phyloP scores from a whole-genome alignment of 2,329 filamentous ascomycete genomes.

The Venturiaceae sp. region DNA sequence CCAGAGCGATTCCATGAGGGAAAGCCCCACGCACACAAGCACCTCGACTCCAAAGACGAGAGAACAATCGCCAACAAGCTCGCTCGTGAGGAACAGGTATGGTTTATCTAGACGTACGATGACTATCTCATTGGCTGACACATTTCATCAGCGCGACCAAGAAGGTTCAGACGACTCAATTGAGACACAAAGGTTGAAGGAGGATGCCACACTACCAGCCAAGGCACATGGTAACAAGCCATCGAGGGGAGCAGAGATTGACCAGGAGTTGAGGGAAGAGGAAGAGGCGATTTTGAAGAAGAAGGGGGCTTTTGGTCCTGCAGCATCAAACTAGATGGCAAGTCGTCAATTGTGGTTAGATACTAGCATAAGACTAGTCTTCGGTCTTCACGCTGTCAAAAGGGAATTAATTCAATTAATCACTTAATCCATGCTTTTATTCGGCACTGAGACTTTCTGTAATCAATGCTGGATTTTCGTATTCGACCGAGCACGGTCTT shows the following conservation, averaged over 20 bases:
- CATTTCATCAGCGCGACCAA: slow-evolving; percentile 14
- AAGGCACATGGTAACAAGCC: slow-evolving; percentile 62
- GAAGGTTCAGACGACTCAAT: slow-evolving; percentile 60
- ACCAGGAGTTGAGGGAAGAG: slow-evolving; percentile 57
- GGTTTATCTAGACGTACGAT: slow-evolving; percentile 14
- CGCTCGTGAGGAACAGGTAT: slow-evolving; percentile 48
- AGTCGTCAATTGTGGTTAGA: too few species aligned
- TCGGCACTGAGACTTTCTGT: too few species aligned
- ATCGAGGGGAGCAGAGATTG: slow-evolving; percentile 61
- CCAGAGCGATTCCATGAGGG: slow-evolving; percentile 62
- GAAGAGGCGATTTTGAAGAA: slow-evolving; percentile 54
- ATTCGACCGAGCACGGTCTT: too few species aligned
- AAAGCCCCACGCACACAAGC: slow-evolving; percentile 56
- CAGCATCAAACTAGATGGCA: not conserved
- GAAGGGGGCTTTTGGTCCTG: slow-evolving; percentile 39
- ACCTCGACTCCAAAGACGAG: slow-evolving; percentile 65
- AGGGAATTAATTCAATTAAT: too few species aligned
- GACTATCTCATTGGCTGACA: slow-evolving; percentile 30
- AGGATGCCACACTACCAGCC: slow-evolving; percentile 48
- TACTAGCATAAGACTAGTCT: too few species aligned
- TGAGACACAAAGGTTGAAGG: slow-evolving; percentile 20
- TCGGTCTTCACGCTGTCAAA: too few species aligned
- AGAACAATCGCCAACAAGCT: slow-evolving; percentile 63
- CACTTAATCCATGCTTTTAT: too few species aligned
- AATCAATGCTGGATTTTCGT: too few species aligned